Percentiles rank a stretch among this genome's conserved stretches.
Conservation (phyloP, 2,329 filamentous ascomycete genomes). For the Geoglossum cookeanum region DNA sequence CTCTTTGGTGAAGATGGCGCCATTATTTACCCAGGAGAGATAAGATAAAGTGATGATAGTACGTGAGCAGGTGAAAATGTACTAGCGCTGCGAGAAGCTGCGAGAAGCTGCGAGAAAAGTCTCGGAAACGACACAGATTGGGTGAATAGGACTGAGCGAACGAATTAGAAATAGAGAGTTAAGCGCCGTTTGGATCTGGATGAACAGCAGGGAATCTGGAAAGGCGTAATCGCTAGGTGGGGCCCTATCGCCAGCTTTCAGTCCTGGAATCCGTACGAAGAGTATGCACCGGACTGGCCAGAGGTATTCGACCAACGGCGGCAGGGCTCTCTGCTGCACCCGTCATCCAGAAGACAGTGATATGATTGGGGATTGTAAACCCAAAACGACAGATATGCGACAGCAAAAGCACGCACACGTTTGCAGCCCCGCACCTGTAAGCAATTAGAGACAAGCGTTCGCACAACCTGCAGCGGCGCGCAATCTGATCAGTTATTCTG, state of each 20-base stretch:
- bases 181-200: neutral
- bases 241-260: neutral
- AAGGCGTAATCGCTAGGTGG: neutral
- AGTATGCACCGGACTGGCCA: neutral
- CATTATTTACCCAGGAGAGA: neutral
- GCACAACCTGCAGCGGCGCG: neutral
- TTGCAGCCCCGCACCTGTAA: neutral
- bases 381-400: neutral
- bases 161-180: neutral
- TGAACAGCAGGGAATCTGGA: neutral
- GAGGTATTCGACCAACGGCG: no score
- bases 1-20: neutral
- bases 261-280: no score
- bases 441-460: neutral
- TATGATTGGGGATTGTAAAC: no score
- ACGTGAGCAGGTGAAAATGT: neutral
- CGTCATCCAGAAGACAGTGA: no score
- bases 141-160: neutral
- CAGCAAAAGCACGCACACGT: neutral
- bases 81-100: neutral
- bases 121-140: neutral
- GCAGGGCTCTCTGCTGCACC: no score
- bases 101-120: neutral
- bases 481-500: neutral
- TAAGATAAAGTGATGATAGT: neutral